Conservation (phyloP, 371 early-diverging fungal species). For the Mucor circinelloides region DNA sequence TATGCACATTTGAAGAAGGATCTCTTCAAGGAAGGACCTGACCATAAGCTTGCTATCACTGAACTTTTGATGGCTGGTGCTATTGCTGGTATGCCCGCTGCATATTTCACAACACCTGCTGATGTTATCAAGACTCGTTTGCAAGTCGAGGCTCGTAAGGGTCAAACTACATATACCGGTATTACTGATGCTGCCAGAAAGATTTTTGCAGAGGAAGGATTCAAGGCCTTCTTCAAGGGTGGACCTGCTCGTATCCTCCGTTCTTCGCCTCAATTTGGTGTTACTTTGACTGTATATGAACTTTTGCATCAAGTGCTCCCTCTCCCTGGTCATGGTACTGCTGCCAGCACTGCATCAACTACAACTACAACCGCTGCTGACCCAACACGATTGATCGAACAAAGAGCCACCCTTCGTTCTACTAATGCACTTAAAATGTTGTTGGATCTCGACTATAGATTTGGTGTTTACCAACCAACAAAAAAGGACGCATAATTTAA, state of each 20-base stretch:
- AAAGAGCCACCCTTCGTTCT: constrained; percentile 51
- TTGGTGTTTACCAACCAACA: constrained; percentile 47
- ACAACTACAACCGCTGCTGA: constrained; percentile 16
- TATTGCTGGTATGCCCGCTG: constrained; percentile 96
- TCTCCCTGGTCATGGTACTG: constrained; percentile 51
- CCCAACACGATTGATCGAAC: constrained; percentile 20
- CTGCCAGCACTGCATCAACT: constrained; percentile 29
- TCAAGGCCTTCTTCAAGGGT: constrained; percentile 95
- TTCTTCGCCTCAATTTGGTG: constrained; percentile 96
- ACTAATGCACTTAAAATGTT: constrained; percentile 70
- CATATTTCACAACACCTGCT: constrained; percentile 96
- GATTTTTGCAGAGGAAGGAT: constrained; percentile 91
- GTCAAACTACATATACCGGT: constrained; percentile 88
- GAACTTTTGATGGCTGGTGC: constrained; percentile 93
- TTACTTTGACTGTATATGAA: constrained; percentile 93
- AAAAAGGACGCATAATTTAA: constrained; percentile 12
- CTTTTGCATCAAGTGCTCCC: constrained; percentile 82
- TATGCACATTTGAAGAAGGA: constrained; percentile 93
- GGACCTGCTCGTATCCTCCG: constrained; percentile 85
- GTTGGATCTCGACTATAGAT: constrained; percentile 62
- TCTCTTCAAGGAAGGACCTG: constrained; percentile 79
- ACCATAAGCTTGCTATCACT: constrained; percentile 71
- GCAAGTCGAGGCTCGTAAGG: constrained; percentile 91
- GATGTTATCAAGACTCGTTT: constrained; percentile 98
- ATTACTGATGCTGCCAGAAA: constrained; percentile 86